Conservation (phyloP, 2,329 filamentous ascomycete species). For the Neurospora crassa region DNA sequence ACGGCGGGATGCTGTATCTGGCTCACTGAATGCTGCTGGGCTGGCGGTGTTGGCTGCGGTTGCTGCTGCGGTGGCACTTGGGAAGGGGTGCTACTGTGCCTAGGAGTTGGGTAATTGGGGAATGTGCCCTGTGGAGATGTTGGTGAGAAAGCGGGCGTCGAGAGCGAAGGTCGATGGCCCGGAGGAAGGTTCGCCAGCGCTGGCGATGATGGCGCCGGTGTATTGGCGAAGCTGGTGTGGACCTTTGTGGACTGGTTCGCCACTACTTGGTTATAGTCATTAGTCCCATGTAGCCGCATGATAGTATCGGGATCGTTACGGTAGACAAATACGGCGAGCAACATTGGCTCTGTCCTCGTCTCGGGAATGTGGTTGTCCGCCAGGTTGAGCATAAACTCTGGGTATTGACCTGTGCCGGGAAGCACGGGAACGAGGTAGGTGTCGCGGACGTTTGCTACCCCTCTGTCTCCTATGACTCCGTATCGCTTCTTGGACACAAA, state of each 20-base stretch:
- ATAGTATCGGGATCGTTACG: slow-evolving; percentile 44
- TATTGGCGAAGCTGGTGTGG: background rate
- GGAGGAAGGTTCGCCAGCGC: background rate
- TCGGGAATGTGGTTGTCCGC: slow-evolving; percentile 72
- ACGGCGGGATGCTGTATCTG: slow-evolving; percentile 9
- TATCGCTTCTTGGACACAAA: slow-evolving; percentile 76
- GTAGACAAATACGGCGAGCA: slow-evolving; percentile 80
- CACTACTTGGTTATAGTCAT: slow-evolving; percentile 2
- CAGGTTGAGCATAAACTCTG: slow-evolving; percentile 83
- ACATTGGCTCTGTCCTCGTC: slow-evolving; percentile 61
- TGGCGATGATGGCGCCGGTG: background rate
- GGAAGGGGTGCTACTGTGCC: slow-evolving; percentile 18
- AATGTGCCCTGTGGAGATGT: slow-evolving; percentile 30
- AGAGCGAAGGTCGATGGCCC: slow-evolving; percentile 40
- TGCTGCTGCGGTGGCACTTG: slow-evolving; percentile 8
- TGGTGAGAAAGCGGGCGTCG: slow-evolving; percentile 21
- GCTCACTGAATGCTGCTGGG: slow-evolving; percentile 9
- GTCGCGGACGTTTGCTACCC: slow-evolving; percentile 68
- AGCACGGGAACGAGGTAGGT: slow-evolving; percentile 85
- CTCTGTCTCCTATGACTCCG: slow-evolving; percentile 75
- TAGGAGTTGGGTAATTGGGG: slow-evolving; percentile 23
- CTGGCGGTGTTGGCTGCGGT: slow-evolving; percentile 15
- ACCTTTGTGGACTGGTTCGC: slow-evolving; percentile 1
- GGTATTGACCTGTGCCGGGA: slow-evolving; percentile 58
- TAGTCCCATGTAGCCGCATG: slow-evolving; percentile 26